Evolutionary conservation across 352 stramenopile species (phyloP), one percentile per base, ranked within the genome.

Genomic region (Phytophthora constricta): DNA sequence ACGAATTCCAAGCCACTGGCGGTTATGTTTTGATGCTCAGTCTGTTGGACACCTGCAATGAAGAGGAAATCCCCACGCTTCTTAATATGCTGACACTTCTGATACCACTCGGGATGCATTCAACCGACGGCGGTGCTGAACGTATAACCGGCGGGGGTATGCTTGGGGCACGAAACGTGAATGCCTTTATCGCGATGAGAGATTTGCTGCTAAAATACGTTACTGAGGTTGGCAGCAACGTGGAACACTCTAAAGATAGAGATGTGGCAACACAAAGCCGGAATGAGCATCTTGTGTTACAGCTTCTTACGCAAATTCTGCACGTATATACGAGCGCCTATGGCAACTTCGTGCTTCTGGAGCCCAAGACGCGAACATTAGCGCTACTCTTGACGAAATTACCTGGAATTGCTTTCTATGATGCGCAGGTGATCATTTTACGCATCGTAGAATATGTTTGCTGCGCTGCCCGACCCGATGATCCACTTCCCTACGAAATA

Each of bases 381-480:
- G 84, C 84, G 19, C 80, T 91, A 46, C 72, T 92, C 13, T 51
- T 93, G 52, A 87, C 81, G 14, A 91, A 89, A 54, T 56, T 95
- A 0, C 81, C 79, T 5, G 71, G 69, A 25, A 86, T 89, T 3
- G 41, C 31, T 3, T 89, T 82, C 25, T 86, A 81, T 37, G 79
- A 90, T 49, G 77, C 82, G 3, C 75, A 82, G 42, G 72, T 90
- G 14, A 91, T 92, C 58, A 88, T 91, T 8, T 70, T 95, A 22
- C 74, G 82, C 17, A 86, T 91, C 22, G 84, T 90, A n/a, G 84
- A 95, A 58, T 91, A 92, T 39, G 82, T 92, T 10, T 91, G 84
- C 48, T 84, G 77, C 20, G 71, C 79, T 28, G 84, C 81, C 28
- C 75, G 72, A 33, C 43, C 72, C 16, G 78, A 90, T 2, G 70